Percentiles rank a stretch among this genome's conserved stretches.
Evolutionary conservation across 257 asterid species (phyloP).

Genomic region (Rehmannia glutinosa): DNA sequence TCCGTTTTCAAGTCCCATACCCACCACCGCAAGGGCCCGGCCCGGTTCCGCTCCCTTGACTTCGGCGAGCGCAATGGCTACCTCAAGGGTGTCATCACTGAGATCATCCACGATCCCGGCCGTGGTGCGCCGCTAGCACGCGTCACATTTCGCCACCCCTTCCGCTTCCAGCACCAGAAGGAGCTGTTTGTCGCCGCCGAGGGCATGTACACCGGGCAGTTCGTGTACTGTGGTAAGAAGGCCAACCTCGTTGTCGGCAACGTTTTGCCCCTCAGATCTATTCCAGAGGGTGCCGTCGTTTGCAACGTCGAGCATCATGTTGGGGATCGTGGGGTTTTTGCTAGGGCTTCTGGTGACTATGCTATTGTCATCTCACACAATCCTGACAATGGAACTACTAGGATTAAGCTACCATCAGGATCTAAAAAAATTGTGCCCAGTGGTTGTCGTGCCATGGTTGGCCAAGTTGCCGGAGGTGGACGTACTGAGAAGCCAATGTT

Average conservation of each 20-base stretch:
- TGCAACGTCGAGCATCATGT: too few relatives aligned
- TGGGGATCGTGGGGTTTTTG: too few relatives aligned
- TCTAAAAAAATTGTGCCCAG: constrained; percentile 69
- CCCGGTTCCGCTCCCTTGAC: constrained; percentile 63
- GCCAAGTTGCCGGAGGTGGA: too few relatives aligned
- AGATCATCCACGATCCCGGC: constrained; percentile 72
- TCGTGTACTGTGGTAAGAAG: constrained; percentile 66
- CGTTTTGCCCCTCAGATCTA: too few relatives aligned
- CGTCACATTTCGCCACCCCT: constrained; percentile 45
- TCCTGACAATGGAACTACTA: constrained; percentile 76
- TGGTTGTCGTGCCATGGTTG: too few relatives aligned
- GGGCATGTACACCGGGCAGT: constrained; percentile 69
- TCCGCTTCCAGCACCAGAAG: constrained; percentile 82
- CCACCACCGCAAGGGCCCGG: too few relatives aligned
- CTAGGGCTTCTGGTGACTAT: constrained; percentile 72
- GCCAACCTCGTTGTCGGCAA: constrained; percentile 63
- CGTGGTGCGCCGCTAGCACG: constrained; percentile 76
- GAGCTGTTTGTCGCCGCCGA: constrained; percentile 72
- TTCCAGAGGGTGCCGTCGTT: too few relatives aligned
- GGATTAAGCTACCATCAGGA: constrained; percentile 77
- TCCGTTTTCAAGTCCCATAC: too few relatives aligned
- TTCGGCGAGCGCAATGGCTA: constrained; percentile 80
- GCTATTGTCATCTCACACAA: constrained; percentile 73
- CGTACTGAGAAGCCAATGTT: constrained; percentile 69
- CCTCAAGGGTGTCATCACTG: constrained; percentile 63